Evolutionary conservation across 768 basidiomycete genomes (phyloP).

Genomic region (Boletales sp.): DNA sequence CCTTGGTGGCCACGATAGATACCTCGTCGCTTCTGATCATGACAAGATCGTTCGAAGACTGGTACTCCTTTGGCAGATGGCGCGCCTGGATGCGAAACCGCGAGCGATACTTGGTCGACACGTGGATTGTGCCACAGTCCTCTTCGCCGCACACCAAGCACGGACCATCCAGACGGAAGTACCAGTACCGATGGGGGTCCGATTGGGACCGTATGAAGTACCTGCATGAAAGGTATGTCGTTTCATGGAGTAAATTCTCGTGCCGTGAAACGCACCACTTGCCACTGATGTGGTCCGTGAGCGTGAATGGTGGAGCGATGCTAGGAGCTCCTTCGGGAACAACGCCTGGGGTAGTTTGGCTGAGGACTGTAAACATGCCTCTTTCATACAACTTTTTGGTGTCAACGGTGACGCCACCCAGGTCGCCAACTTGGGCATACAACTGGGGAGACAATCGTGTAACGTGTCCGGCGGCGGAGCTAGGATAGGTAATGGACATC

Average conservation of each 20-base stretch:
- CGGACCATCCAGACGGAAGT: not conserved
- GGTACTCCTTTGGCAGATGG: not conserved
- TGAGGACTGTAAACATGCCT: too few species aligned
- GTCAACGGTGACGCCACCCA: too few species aligned
- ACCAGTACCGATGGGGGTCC: constrained; percentile 4
- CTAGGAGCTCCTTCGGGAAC: too few species aligned
- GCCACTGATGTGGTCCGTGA: constrained; percentile 5
- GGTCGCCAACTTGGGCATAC: not conserved
- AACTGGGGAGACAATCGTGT: constrained; percentile 3
- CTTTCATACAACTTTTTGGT: too few species aligned
- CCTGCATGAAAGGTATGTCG: not conserved
- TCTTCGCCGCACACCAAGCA: constrained; percentile 4
- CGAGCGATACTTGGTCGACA: constrained; percentile 2
- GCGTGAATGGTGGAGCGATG: not conserved
- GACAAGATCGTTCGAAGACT: not conserved
- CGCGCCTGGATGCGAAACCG: not conserved
- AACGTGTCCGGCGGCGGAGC: not conserved
- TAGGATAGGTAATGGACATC: constrained; percentile 10
- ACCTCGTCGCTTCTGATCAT: constrained; percentile 4
- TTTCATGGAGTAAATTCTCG: too few species aligned
- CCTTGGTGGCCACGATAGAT: not conserved
- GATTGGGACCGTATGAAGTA: constrained; percentile 3
- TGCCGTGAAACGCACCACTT: not conserved
- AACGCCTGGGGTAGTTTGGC: too few species aligned
- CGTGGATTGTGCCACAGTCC: not conserved